Evolutionary conservation across 2,329 filamentous ascomycete genomes (phyloP), one percentile per base, ranked within the genome.

Genomic region (Orbilia javanica): DNA sequence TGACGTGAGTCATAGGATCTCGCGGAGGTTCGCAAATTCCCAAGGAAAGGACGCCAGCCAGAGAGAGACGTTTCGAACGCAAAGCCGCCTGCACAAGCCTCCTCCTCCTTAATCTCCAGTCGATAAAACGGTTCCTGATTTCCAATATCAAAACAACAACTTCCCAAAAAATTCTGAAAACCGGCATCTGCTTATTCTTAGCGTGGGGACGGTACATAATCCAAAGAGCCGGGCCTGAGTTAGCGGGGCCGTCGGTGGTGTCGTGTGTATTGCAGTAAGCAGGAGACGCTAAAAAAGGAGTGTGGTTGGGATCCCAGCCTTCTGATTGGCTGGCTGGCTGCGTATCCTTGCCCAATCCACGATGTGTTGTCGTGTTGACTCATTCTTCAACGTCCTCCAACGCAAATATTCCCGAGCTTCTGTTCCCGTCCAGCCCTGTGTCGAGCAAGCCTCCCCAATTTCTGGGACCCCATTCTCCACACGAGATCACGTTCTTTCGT

Each of bases 11-110:
- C 74, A 78, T 78, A 69, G 50, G 29, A 62, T 72, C 63, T 78
- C 67, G 73, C 67, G 74, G 74, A 78, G 67, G 67, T 62, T 72
- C 74, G 74, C 74, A 78, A 72, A 77, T 71, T 72, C 55, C 73
- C 50, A 63, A 71, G 65, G 31, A 39, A 27, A 36, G 46, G 53
- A 15, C 15, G 39, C 42, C 42, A 70, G 46, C 46, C 60, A 52
- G 44, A 66, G 53, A 48, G n/a, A 25, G 66, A 64, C 20, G 67
- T 78, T 72, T 78, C 67, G 67, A 78, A 67, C 63, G 67, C 74
- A 55, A 36, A 60, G 55, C 55, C 55, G 34, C 42, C 55, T 42
- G 55, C 42, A 76, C 62, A 78, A 78, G 74, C 74, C 74, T 72
- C 70, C 68, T 72, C 70, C 68, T 72, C 72, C 74, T 78, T 78